Evolutionary conservation across 305 asterid species (phyloP).

Genomic region (Fraxinus greggii): DNA sequence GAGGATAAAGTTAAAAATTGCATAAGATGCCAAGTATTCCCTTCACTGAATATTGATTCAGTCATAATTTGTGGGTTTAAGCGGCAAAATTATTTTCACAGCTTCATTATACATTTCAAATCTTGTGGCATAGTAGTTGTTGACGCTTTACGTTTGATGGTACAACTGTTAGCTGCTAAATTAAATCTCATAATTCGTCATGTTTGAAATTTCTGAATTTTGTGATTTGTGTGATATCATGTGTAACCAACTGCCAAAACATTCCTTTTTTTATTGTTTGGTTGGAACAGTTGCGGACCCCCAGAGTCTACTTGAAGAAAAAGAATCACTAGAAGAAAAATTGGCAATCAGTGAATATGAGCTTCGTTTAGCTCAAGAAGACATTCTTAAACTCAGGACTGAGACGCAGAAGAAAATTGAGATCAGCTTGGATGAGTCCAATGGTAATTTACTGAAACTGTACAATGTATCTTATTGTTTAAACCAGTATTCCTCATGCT

Average conservation of each 20-base stretch:
- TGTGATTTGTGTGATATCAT: constrained; percentile 14
- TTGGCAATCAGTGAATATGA: constrained; percentile 89
- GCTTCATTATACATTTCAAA: constrained; percentile 11
- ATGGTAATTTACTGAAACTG: constrained; percentile 39
- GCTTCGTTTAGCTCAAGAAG: constrained; percentile 96
- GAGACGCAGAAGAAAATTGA: constrained; percentile 69
- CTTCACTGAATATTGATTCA: background rate
- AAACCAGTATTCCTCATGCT: constrained; percentile 16
- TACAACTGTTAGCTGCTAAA: constrained; percentile 17
- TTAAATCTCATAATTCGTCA: constrained; percentile 6
- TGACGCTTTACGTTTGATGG: constrained; percentile 13
- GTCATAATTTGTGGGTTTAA: background rate
- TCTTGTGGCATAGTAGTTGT: background rate
- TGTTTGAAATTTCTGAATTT: constrained; percentile 3
- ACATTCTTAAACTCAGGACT: constrained; percentile 64
- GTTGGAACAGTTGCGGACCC: constrained; percentile 81
- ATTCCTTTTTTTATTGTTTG: constrained; percentile 24
- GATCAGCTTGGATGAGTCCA: constrained; percentile 43
- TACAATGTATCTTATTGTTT: constrained; percentile 18
- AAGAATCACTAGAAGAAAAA: constrained; percentile 83
- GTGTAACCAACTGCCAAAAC: background rate
- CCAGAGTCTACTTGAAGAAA: constrained; percentile 88
- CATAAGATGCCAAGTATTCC: background rate
- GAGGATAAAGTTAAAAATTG: background rate
- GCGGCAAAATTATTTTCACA: background rate